Evolutionary conservation across 176 grass and related monocot species (phyloP), one percentile per base, ranked within the genome.

Genomic region (Hordeum marinum): DNA sequence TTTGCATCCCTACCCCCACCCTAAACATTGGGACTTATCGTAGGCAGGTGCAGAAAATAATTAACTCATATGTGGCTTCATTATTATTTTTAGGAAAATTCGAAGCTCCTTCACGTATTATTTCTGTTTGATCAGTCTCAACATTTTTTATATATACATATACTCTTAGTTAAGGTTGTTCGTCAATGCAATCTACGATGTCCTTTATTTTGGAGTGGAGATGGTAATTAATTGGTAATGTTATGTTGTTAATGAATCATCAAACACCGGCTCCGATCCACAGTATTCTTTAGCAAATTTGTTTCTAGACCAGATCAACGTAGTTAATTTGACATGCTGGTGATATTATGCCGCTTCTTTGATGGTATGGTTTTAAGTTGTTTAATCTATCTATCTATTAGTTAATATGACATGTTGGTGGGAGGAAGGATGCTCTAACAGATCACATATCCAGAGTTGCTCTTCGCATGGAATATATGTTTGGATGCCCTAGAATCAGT

Each of bases 401-500:
- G 15, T 41, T 62, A 55, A 10, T 80, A 39, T 13, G 15, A 24
- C 11, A 15, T 43, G 6, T 4, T 40, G 31, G 27, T 54, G 42
- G 14, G 12, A 18, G 4, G 23, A 80, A 64, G 57, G 17, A 64
- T 80, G 42, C 70, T 58, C 34, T 31, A 15, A 40, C 31, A 25
- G 13, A 40, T 37, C 14, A 70, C 50, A 77, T 67, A 84, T 89
- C 61, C 1, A 39, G 21, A 85, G 59, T 66, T 42, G 15, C 36
- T 5, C 26, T 37, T 81, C 46, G 6, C 68, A 23, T 76, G 61
- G 82, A 85, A 89, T 89, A 89, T 89, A 85, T 85, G 77, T 81
- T 37, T 76, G 82, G 81, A 76, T 89, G 61, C 69, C 76, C 82
- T 32, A 85, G 69, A 85, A 76, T 81, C 54, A 9, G 26, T 85